Percentiles rank a stretch among this genome's conserved stretches.
phyloP scores from a whole-genome alignment of 441 rosid genomes.

The Populus hybrid region DNA sequence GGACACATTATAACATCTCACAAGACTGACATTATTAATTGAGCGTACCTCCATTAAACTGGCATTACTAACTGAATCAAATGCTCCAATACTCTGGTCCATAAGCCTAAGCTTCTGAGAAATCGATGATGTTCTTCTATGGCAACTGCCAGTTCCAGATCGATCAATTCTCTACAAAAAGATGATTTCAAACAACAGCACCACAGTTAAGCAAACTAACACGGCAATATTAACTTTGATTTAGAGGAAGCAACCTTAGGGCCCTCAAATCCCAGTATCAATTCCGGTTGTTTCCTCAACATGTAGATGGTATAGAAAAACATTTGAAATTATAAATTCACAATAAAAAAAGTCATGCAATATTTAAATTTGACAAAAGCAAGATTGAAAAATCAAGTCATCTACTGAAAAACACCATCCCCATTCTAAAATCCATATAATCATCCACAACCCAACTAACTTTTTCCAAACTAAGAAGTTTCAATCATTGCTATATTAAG shows the following conservation, averaged over 20 bases:
- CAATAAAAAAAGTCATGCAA: background rate
- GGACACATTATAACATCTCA: background rate
- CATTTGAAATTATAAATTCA: background rate
- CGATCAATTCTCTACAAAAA: slow-evolving; percentile 72
- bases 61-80: slow-evolving; percentile 73
- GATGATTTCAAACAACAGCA: slow-evolving; percentile 13
- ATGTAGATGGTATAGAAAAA: background rate
- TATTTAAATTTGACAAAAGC: background rate
- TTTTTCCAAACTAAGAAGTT: background rate
- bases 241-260: background rate
- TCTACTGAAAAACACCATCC: background rate
- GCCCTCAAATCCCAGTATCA: background rate
- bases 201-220: background rate
- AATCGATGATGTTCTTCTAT: slow-evolving; percentile 64
- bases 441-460: background rate
- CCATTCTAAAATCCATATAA: background rate
- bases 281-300: background rate
- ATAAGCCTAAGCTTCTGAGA: slow-evolving; percentile 63
- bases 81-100: slow-evolving; percentile 48
- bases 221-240: too few species aligned
- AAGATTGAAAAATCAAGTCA: background rate
- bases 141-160: slow-evolving; percentile 77
- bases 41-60: slow-evolving; percentile 86
- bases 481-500: background rate
- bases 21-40: background rate